Conservation (phyloP, 2,329 filamentous ascomycete species). For the Gnomoniopsis sp. region DNA sequence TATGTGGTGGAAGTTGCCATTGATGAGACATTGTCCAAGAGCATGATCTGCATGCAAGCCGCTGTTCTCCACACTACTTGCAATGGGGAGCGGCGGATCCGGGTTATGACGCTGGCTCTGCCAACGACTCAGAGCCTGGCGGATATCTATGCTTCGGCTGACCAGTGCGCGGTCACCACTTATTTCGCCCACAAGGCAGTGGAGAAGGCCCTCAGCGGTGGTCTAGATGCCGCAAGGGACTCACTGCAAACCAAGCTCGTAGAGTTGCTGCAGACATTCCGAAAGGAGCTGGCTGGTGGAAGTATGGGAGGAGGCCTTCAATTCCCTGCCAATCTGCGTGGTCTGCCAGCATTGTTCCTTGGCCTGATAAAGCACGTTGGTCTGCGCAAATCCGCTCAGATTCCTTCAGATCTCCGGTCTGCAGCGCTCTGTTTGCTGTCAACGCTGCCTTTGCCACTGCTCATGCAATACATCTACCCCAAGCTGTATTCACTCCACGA, state of each 20-base stretch:
- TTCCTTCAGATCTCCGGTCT: conserved; percentile 88
- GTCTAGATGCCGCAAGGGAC: conserved; percentile 87
- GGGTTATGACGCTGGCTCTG: conserved; percentile 88
- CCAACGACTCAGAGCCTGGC: conserved; percentile 89
- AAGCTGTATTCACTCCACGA: conserved; percentile 85
- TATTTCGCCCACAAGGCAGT: conserved; percentile 99
- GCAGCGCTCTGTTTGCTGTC: conserved; percentile 92
- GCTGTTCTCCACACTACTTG: conserved; percentile 96
- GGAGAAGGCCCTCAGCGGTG: conserved; percentile 79
- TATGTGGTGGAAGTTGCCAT: conserved; percentile 99
- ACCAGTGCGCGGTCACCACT: conserved; percentile 87
- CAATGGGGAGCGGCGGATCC: conserved; percentile 92
- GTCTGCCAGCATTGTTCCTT: conserved; percentile 84
- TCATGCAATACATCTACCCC: conserved; percentile 92
- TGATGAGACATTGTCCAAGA: conserved; percentile 89
- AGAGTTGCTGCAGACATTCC: conserved; percentile 90
- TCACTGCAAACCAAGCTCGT: conserved; percentile 87
- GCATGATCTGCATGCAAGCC: conserved; percentile 87
- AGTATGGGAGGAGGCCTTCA: conserved; percentile 94
- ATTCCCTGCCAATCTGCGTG: conserved; percentile 88
- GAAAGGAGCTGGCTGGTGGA: conserved; percentile 92
- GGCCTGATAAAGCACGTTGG: conserved; percentile 96
- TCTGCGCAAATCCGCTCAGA: conserved; percentile 87
- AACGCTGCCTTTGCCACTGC: conserved; percentile 81
- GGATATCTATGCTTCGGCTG: conserved; percentile 90